Conservation (phyloP, 805 yeast species). For the Yarrowia sp. region DNA sequence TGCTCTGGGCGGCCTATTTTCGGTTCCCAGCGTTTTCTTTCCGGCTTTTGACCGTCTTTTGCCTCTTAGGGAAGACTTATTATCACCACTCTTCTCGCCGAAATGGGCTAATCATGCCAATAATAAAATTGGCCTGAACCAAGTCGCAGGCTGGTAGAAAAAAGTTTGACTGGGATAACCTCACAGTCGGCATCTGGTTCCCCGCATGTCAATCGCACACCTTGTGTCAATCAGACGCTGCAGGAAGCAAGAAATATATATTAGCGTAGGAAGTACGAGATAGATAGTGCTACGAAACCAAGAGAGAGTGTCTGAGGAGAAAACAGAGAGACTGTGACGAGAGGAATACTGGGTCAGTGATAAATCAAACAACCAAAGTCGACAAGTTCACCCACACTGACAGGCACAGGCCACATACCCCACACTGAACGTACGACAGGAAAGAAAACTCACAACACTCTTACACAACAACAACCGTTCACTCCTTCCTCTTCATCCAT, state of each 20-base stretch:
- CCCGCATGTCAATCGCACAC: conserved; percentile 33
- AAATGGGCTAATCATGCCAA: conserved; percentile 31
- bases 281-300: too few species aligned
- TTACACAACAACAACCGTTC: not conserved
- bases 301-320: too few species aligned
- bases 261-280: not conserved
- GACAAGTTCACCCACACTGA: too few species aligned
- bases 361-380: too few species aligned
- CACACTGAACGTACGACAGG: not conserved
- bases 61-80: not conserved
- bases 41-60: not conserved
- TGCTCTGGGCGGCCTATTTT: too few species aligned
- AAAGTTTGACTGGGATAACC: not conserved
- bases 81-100: not conserved
- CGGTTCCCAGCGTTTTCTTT: too few species aligned
- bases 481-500: not conserved
- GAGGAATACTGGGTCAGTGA: too few species aligned
- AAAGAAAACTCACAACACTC: not conserved
- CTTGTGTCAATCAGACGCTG: conserved; percentile 23
- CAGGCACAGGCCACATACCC: too few species aligned
- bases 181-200: conserved; percentile 22
- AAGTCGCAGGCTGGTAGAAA: not conserved
- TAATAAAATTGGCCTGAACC: not conserved
- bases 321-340: too few species aligned
- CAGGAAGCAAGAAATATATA: conserved; percentile 31